Evolutionary conservation across 2,329 filamentous ascomycete species (phyloP), one percentile per base, ranked within the genome.

Genomic region (Sarocladium brachiariae): DNA sequence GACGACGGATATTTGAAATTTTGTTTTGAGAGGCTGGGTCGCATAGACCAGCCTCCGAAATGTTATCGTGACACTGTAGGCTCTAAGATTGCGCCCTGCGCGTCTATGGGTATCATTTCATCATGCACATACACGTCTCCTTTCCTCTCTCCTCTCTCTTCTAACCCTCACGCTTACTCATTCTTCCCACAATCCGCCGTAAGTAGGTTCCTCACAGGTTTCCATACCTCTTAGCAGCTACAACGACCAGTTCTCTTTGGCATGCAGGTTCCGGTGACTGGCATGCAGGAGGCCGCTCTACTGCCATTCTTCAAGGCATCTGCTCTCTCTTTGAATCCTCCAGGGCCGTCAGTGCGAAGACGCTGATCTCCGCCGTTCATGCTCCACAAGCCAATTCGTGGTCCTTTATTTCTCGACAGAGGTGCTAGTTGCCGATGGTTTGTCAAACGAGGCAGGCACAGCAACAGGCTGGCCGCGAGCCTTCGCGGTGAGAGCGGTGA

Each of bases 401-500:
- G 4, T 4, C 4, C 5, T 33, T 16, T 49, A 56, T 63, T 55
- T 50, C 19, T 69, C 62, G n/a, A 66, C 50, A 25, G 59, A 61
- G 23, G 65, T 61, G 55, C 58, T 62, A 52, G 57, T 62, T 50
- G 55, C 65, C 39, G 60, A 48, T 35, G 53, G 21, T 11, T 49
- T 53, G 43, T 16, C 21, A 4, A 23, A 27, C 4, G 43, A 31
- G 39, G 59, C 63, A 16, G 66, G 59, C 4, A 66, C 53, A 21
- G 63, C 56, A 23, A 69, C 56, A 27, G 65, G 63, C 11, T 60
- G 59, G 14, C 76, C 74, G 41, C 72, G 72, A 19, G 68, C 74
- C 61, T 75, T 73, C 45, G 71, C 72, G 9, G 80, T 78, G 19
- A 85, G 67, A 27, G 63, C 60, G 16, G 80, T 56, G 37, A 85